Percentiles rank a stretch among this genome's conserved stretches.
phyloP scores from a whole-genome alignment of 108 stramenopile species.

The Ochromonas danica region DNA sequence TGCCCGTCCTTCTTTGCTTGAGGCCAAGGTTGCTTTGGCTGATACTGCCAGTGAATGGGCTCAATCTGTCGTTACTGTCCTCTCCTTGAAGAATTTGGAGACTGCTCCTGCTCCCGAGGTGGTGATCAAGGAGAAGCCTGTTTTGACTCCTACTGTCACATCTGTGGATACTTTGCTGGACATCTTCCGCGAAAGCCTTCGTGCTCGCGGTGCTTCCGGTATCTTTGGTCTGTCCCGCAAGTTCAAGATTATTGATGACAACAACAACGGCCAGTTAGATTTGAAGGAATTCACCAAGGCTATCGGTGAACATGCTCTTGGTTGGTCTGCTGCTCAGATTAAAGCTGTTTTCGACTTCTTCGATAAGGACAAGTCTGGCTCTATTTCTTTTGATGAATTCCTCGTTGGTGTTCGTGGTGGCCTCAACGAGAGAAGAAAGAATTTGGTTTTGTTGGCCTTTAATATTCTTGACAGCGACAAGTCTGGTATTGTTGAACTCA shows the following conservation, averaged over 20 bases:
- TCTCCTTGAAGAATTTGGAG: background rate
- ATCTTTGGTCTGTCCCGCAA: slow-evolving; percentile 28
- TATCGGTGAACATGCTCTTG: slow-evolving; percentile 9
- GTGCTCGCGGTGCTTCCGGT: slow-evolving; percentile 18
- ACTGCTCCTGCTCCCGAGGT: background rate
- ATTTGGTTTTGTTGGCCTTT: slow-evolving; percentile 55
- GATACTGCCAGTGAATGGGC: background rate
- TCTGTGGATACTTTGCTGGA: slow-evolving; percentile 5
- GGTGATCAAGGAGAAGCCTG: background rate
- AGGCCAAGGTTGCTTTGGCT: background rate
- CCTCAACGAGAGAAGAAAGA: slow-evolving; percentile 47
- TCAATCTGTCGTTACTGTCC: background rate
- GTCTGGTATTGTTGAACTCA: slow-evolving; percentile 43
- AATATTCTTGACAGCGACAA: slow-evolving; percentile 30
- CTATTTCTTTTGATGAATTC: slow-evolving; percentile 32
- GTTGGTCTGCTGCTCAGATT: slow-evolving; percentile 24
- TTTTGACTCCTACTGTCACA: background rate
- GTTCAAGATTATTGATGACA: slow-evolving; percentile 28
- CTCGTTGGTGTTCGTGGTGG: slow-evolving; percentile 53
- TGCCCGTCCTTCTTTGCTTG: background rate
- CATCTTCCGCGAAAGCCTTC: background rate
- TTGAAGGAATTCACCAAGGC: slow-evolving; percentile 21
- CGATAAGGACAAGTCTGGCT: slow-evolving; percentile 1
- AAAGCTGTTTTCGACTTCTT: slow-evolving; percentile 24
- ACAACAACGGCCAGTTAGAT: slow-evolving; percentile 4